Base-by-base conservation (phyloP, 2,329 filamentous ascomycete species). In the Didymellaceae sp. region DNA sequence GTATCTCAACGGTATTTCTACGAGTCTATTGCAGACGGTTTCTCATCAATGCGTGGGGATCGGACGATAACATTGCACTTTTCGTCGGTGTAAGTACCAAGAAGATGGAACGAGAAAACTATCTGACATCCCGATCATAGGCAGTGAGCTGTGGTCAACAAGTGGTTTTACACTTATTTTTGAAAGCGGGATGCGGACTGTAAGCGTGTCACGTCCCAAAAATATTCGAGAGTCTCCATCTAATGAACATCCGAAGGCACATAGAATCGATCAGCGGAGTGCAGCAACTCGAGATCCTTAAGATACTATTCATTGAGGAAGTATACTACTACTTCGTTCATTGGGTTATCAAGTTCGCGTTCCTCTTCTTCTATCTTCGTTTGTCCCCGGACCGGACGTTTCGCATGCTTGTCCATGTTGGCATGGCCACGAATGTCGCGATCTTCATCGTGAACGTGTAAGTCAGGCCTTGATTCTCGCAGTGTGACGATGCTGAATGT, bases 341-440 rank as follows among this genome's bases (percentile, higher is more conserved):
- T 31, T 72, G 58, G 40, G 43, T 58, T 11, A 65, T 73, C 45
- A 73, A 72, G 52, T 62, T 57, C 39, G 61, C 65, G 20, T 74
- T 73, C 43, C 59, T 74, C 0, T 56, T 68, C 37, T 74, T 74
- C 54, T 74, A 71, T 39, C 58, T 72, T 10, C 63, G 68, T 1
- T 51, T 70, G 6, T 65, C 68, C 3, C 57, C 55, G 0, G 55
- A 60, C 1, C 54, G 35, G 13, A 46, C 31, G 7, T 73, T 72
- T 34, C 58, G 62, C 5, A 45, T 26, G 2, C 31, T 59, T 1
- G 62, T 73, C 1, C 67, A 54, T 35, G 16, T 53, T 18, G 62
- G 62, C 11, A 63, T 73, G 17, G 63, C 34, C 5, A 43, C 65
- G 4, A 69, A 73, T 44, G 43, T 53, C 2, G 31, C 50, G 2